Base-by-base conservation (phyloP, 345 rosid genomes). In the Eucalyptus urophylla region DNA sequence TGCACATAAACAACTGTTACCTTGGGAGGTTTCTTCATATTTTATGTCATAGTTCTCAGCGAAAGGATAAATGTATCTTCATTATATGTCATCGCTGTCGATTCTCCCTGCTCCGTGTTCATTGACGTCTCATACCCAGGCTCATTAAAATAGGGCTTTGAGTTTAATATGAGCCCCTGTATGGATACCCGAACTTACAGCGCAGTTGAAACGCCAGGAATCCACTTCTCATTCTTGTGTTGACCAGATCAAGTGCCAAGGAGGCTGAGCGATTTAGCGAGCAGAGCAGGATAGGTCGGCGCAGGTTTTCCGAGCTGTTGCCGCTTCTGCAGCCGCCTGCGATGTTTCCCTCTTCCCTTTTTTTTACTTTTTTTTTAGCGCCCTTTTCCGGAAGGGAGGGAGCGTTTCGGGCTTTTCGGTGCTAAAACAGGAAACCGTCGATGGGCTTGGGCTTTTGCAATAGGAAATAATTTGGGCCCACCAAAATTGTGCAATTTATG, bases 161-260 rank as follows among this genome's bases (percentile, higher is more conserved):
- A 92, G 90, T 97, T 97, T 92, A 97, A 94, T 89, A 97, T 95
- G 90, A 97, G 93, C 54, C 96, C 98, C 92, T 97, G 99, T 89
- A 97, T 97, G 29, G 99, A 97, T 31, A 97, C 98, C 88, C 95
- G 94, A 92, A 97, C 98, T 94, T 97, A 96, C 25, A 97, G 92
- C 94, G 93, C 95, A 49, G 98, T 97, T 16, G 99, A 97, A 56
- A 90, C 89, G 33, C 93, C 93, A 89, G 99, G 97, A 69, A 93
- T 92, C 99, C 99, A 97, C 92, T 92, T 94, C 96, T 97, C 99
- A 90, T 89, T 96, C 91, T 90, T 91, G 49, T 49, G 60, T 88
- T 47, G 54, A 89, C 98, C 98, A 87, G 56, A n/a, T 97, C 99
- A 97, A 56, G 99, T 95, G 88, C 96, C 95, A 51, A 97, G 98